phyloP scores from a whole-genome alignment of 2,329 filamentous ascomycete species.

The Fusarium mundagurra region DNA sequence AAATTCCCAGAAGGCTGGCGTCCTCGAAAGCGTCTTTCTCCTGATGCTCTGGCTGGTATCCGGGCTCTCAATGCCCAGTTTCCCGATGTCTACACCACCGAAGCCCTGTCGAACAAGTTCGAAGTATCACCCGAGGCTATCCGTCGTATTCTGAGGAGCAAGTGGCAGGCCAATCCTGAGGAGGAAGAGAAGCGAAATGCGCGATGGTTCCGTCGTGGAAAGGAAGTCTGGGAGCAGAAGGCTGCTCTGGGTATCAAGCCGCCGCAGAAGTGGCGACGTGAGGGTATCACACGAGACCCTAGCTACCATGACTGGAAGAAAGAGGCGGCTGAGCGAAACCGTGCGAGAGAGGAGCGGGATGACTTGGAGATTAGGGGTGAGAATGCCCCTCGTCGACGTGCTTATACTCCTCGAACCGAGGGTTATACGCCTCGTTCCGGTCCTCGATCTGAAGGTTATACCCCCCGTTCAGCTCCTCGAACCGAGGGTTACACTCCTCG shows the following conservation, averaged over 20 bases:
- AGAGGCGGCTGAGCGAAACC: constrained; percentile 40
- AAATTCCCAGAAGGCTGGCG: constrained; percentile 88
- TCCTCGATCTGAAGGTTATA: background rate
- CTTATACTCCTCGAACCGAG: background rate
- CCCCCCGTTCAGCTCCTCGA: background rate
- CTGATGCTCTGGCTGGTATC: constrained; percentile 91
- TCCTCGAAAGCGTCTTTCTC: constrained; percentile 87
- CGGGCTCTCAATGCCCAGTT: constrained; percentile 81
- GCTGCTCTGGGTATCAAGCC: constrained; percentile 70
- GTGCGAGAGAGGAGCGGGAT: constrained; percentile 46
- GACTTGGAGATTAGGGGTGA: constrained; percentile 31
- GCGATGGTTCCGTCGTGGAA: constrained; percentile 70
- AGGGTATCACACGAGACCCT: constrained; percentile 60
- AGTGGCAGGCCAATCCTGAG: constrained; percentile 72
- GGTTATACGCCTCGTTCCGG: background rate
- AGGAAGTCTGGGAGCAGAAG: constrained; percentile 67
- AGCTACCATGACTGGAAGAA: constrained; percentile 52
- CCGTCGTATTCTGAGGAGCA: constrained; percentile 83
- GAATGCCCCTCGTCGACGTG: background rate
- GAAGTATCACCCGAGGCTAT: constrained; percentile 88
- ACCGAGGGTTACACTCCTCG: background rate
- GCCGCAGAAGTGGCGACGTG: constrained; percentile 67
- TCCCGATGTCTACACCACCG: constrained; percentile 79
- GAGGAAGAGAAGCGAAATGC: constrained; percentile 67
- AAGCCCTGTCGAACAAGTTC: constrained; percentile 79